These are phyloP conservation scores for Kwoniella mangroviensis DNA, from an alignment of 768 basidiomycete genomes.

Conservation along the genomic window DNA sequence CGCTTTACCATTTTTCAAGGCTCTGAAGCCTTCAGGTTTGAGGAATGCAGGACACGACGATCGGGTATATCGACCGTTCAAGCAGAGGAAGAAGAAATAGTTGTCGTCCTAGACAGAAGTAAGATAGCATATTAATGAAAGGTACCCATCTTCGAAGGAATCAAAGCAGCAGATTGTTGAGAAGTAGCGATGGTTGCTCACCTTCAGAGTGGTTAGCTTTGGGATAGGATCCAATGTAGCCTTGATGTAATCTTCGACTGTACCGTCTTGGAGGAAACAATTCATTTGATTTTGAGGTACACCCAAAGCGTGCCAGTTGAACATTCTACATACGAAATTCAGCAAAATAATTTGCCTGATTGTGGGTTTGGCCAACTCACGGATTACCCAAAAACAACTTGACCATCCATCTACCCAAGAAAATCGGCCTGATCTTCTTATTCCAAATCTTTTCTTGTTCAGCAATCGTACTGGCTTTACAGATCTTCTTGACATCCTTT, in stretches of 20 bases:
- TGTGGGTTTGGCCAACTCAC: constrained; percentile 25
- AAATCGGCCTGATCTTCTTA: constrained; percentile 66
- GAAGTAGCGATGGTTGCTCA: constrained; percentile 13
- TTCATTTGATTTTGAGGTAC: constrained; percentile 73
- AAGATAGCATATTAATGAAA: too few species aligned
- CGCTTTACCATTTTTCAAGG: constrained; percentile 60
- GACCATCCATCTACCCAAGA: constrained; percentile 67
- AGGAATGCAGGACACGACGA: constrained; percentile 68
- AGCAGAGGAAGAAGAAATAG: constrained; percentile 67
- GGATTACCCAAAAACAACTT: constrained; percentile 63
- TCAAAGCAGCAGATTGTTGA: not conserved
- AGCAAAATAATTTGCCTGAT: not conserved
- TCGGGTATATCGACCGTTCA: constrained; percentile 66
- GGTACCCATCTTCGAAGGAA: too few species aligned
- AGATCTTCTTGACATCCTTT: constrained; percentile 65
- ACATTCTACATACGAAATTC: constrained; percentile 45
- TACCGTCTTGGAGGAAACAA: constrained; percentile 63
- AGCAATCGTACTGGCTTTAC: constrained; percentile 63
- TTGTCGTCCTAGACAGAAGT: constrained; percentile 65
- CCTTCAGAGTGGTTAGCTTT: constrained; percentile 43
- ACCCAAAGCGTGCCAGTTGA: constrained; percentile 79
- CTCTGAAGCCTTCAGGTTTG: constrained; percentile 66
- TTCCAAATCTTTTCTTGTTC: constrained; percentile 71
- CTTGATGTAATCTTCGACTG: constrained; percentile 57
- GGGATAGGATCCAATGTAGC: constrained; percentile 61